Percentiles rank a stretch among this genome's conserved stretches.
Evolutionary conservation across 2,329 filamentous ascomycete species (phyloP).

Genomic region (Diplodia scrobiculata): DNA sequence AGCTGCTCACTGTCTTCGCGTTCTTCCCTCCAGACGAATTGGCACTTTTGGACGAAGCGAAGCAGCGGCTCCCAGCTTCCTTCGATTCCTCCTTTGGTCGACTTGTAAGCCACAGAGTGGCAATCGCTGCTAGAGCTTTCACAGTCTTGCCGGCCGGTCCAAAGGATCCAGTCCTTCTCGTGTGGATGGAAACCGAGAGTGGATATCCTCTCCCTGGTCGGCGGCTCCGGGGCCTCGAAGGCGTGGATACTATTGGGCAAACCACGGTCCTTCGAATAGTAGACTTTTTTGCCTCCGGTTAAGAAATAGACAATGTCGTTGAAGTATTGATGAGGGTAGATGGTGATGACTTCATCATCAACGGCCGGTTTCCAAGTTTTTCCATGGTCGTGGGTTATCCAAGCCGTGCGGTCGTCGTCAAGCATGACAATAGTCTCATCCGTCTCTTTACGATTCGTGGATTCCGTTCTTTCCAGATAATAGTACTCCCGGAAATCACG

Average conservation of each 20-base stretch:
- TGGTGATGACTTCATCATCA: conserved; percentile 67
- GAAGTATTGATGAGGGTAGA: conserved; percentile 77
- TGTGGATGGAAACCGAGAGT: conserved; percentile 80
- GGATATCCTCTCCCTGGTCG: conserved; percentile 54
- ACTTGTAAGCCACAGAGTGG: conserved; percentile 73
- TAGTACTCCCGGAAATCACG: conserved; percentile 58
- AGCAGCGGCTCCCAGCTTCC: conserved; percentile 69
- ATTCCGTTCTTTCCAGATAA: conserved; percentile 78
- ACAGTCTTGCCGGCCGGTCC: conserved; percentile 74
- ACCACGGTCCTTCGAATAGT: conserved; percentile 81
- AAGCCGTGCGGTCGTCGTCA: conserved; percentile 63
- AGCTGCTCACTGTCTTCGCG: conserved; percentile 53
- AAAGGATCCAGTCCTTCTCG: conserved; percentile 87
- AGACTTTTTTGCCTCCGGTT: conserved; percentile 67
- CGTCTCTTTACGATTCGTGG: conserved; percentile 54
- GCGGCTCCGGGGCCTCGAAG: conserved; percentile 69
- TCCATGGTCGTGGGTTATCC: conserved; percentile 80
- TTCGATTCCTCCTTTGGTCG: conserved; percentile 71
- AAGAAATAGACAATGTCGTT: conserved; percentile 87
- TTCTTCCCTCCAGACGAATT: conserved; percentile 74
- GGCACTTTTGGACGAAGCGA: conserved; percentile 76
- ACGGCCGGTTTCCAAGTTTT: conserved; percentile 80
- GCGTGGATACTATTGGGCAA: conserved; percentile 63
- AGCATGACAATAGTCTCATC: conserved; percentile 75
- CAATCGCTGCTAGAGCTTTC: conserved; percentile 60